These are phyloP conservation scores for Scleromitrula shiraiana DNA, from an alignment of 2,329 filamentous ascomycete species.

Conservation along the genomic window DNA sequence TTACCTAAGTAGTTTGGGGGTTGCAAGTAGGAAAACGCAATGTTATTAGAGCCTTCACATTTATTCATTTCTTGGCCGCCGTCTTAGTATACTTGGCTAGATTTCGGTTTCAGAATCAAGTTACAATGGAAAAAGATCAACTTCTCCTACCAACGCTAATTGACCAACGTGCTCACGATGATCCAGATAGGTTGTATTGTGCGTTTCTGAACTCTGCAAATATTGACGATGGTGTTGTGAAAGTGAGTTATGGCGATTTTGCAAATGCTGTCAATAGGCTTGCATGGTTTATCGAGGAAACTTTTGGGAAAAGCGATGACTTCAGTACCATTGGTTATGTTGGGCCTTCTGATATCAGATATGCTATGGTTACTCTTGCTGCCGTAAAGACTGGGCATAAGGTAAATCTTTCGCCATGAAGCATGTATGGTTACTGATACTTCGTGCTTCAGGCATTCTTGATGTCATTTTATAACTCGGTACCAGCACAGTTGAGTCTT, in stretches of 20 bases:
- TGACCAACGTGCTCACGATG: not conserved
- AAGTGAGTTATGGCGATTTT: not conserved
- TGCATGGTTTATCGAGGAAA: not conserved
- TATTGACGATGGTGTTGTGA: not conserved
- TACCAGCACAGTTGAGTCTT: not conserved
- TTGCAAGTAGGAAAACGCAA: too few species aligned
- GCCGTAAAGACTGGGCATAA: not conserved
- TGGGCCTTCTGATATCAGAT: not conserved
- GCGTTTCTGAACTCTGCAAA: not conserved
- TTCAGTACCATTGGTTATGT: not conserved
- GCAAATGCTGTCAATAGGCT: not conserved
- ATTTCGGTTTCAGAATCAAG: too few species aligned
- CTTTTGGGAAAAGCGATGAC: not conserved
- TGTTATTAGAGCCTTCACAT: too few species aligned
- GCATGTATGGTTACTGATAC: not conserved
- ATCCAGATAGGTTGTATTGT: not conserved
- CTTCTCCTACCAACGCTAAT: not conserved
- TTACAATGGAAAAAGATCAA: too few species aligned
- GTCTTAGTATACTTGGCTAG: too few species aligned
- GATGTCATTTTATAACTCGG: not conserved
- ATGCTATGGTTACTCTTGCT: not conserved
- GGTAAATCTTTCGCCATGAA: not conserved
- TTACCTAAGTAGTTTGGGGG: too few species aligned
- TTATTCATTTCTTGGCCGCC: too few species aligned
- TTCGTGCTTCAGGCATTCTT: not conserved